A percentile compares a stretch with the other conserved stretches of the same genome.
Conservation (phyloP, 106 monocot species). For the Phalaenopsis aphrodite region DNA sequence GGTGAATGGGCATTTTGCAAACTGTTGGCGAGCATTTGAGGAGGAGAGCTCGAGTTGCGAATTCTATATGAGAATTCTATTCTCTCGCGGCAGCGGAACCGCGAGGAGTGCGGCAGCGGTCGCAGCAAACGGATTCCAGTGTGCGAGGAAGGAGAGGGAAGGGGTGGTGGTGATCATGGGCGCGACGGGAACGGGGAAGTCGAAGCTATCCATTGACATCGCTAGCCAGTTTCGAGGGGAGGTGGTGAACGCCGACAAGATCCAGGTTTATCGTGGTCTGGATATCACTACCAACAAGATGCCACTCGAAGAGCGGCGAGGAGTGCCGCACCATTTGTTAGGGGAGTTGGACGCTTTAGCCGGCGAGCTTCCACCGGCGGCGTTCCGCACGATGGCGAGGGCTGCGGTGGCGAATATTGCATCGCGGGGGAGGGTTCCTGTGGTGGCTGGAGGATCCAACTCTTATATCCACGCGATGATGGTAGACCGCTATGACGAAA, state of each 20-base stretch:
- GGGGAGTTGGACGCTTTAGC: constrained; percentile 47
- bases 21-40: neutral
- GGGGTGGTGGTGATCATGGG: constrained; percentile 72
- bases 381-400: constrained; percentile 44
- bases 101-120: constrained; percentile 4
- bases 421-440: constrained; percentile 32
- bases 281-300: constrained; percentile 95
- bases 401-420: constrained; percentile 27
- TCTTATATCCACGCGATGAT: constrained; percentile 63
- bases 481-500: constrained; percentile 12
- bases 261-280: constrained; percentile 78
- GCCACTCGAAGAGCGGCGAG: constrained; percentile 36
- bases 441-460: constrained; percentile 91
- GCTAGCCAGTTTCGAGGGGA: constrained; percentile 38
- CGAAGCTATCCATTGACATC: constrained; percentile 83
- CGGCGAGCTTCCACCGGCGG: constrained; percentile 47
- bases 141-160: constrained; percentile 5
- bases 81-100: constrained; percentile 1
- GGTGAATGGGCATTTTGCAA: constrained; percentile 9
- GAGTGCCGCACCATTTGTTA: constrained; percentile 81
- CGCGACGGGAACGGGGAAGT: constrained; percentile 87
- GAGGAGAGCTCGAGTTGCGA: neutral
- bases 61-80: constrained; percentile 9
- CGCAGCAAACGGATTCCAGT: neutral
- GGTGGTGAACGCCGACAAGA: constrained; percentile 88